Evolutionary conservation across 148 eudicot genomes (phyloP), one percentile per base, ranked within the genome.

Genomic region (Rhododendron griersonianum): DNA sequence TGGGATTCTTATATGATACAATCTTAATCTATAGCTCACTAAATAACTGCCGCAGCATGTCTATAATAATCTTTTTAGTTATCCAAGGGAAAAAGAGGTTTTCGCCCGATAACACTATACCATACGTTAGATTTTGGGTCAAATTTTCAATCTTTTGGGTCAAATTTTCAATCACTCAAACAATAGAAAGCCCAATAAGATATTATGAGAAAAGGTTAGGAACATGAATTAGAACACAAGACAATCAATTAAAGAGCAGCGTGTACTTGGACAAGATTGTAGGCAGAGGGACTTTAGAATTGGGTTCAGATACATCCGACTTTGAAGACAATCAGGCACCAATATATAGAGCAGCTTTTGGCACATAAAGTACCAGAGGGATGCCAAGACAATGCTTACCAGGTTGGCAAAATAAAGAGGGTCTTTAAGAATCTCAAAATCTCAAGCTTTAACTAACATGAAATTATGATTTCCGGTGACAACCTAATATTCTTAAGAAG

Each of bases 341-440:
- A 41, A 65, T 21, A 63, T 14, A 63, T 11, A 53, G 33, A 83
- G 77, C 37, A 41, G 76, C 37, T 83, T 10, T 14, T 15, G 14
- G 51, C 28, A 57, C 69, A 53, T 7, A 10, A 50, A 55, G 25
- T 50, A 80, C 1, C 67, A 33, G 11, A 81, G 44, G 83, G 13
- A 18, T 28, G 67, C 45, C 63, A 81, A 51, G n/a, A 53, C 55
- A 81, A 51, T 53, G 67, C 82, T 47, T 7, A 81, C 14, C 33
- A 81, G 47, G n/a, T 33, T 30, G 59, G 44, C 18, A n/a, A 33
- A 81, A n/a, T 7, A 28, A 51, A 51, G 25, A 16, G 35, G 15
- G 61, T 16, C 55, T 21, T 78, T 78, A 78, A 78, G 25, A n/a
- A 65, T 65, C 71, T 78, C 81, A 78, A 78, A 61, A 21, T 61